phyloP scores from a whole-genome alignment of 306 rosid species.

The Arachis stenosperma region DNA sequence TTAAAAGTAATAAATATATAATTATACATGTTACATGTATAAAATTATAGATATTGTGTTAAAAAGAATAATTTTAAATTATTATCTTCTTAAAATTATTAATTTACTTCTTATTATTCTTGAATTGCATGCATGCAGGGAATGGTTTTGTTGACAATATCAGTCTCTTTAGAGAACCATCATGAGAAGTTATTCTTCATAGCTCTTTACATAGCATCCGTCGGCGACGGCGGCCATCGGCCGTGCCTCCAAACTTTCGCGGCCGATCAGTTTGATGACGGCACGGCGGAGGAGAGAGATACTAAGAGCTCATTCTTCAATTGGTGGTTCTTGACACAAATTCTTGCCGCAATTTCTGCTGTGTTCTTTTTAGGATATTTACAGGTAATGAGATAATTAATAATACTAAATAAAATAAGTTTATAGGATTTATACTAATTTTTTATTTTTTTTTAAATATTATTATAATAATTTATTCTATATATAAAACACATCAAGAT shows the following conservation, averaged over 20 bases:
- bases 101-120: too few relatives aligned
- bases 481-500: too few relatives aligned
- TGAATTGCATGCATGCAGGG: conserved; percentile 28
- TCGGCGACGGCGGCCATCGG: conserved; percentile 62
- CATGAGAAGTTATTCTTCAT: conserved; percentile 35
- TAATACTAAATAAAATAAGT: too few relatives aligned
- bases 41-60: too few relatives aligned
- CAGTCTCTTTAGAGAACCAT: conserved; percentile 43
- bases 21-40: too few relatives aligned
- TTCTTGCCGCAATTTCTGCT: conserved; percentile 41
- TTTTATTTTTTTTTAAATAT: too few relatives aligned
- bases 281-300: conserved; percentile 42
- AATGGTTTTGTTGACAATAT: conserved; percentile 44
- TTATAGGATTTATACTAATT: too few relatives aligned
- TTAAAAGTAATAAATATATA: too few relatives aligned
- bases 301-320: conserved; percentile 58
- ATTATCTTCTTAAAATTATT: too few relatives aligned
- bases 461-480: too few relatives aligned
- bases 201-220: conserved; percentile 45
- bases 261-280: conserved; percentile 61
- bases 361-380: conserved; percentile 41
- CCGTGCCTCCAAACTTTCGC: conserved; percentile 73
- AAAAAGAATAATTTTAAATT: too few relatives aligned
- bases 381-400: conserved; percentile 40
- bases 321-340: conserved; percentile 60